A percentile compares a stretch with the other conserved stretches of the same genome.
phyloP scores from a whole-genome alignment of 129 eudicot genomes.

The Mikania micrantha region DNA sequence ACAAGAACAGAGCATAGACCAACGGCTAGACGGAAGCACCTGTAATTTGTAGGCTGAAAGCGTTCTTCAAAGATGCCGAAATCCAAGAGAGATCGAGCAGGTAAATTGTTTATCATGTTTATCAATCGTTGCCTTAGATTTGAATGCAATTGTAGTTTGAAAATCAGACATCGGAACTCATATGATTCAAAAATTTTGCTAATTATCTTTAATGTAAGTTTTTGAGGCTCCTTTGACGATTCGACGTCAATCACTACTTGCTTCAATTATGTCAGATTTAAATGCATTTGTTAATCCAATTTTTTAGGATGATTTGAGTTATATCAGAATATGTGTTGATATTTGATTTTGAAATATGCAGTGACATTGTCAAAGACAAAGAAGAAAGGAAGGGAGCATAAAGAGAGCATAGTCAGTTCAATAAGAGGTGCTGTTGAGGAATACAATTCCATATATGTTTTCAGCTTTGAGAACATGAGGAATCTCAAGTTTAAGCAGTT shows the following conservation, averaged over 20 bases:
- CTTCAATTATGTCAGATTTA: not conserved
- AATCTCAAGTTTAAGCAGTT: slow-evolving; percentile 93
- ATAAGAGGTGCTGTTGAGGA: slow-evolving; percentile 75
- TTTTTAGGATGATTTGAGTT: too few species aligned
- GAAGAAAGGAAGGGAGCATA: slow-evolving; percentile 96
- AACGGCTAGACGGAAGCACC: not conserved
- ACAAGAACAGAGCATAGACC: not conserved
- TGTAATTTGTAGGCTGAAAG: not conserved
- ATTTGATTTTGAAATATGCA: slow-evolving; percentile 12
- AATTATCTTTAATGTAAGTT: not conserved
- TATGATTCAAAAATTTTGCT: not conserved
- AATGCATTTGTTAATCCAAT: too few species aligned
- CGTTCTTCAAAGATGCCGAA: slow-evolving; percentile 55
- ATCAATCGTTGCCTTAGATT: not conserved
- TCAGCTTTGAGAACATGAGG: slow-evolving; percentile 91
- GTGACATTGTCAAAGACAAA: slow-evolving; percentile 95
- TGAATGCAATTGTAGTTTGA: not conserved
- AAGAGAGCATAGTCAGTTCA: slow-evolving; percentile 64
- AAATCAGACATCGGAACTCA: not conserved
- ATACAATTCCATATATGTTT: slow-evolving; percentile 65
- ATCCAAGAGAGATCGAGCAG: slow-evolving; percentile 69
- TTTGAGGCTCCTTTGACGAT: not conserved
- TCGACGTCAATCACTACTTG: not conserved
- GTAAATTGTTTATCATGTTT: slow-evolving; percentile 12
- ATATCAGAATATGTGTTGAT: not conserved